These are phyloP conservation scores for Colletotrichum eremochloae DNA, from an alignment of 2,329 filamentous ascomycete genomes.

Conservation along the genomic window DNA sequence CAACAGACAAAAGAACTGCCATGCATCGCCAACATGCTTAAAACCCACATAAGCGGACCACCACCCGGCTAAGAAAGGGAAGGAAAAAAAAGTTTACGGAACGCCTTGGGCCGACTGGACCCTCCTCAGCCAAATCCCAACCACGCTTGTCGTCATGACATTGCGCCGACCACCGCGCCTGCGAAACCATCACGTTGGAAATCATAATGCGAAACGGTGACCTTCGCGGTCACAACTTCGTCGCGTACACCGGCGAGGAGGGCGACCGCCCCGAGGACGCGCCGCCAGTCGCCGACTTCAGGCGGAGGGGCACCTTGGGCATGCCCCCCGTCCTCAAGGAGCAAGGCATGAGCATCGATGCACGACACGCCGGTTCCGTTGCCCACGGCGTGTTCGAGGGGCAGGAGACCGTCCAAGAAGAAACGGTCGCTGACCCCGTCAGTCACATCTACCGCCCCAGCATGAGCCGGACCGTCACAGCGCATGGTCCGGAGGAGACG, in stretches of 20 bases:
- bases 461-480: neutral
- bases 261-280: neutral
- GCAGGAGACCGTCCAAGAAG: slow-evolving; percentile 61
- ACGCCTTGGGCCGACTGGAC: neutral
- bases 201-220: slow-evolving; percentile 29
- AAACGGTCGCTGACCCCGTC: slow-evolving; percentile 53
- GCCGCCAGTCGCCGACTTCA: neutral
- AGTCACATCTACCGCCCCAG: neutral
- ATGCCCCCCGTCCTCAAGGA: neutral
- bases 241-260: neutral
- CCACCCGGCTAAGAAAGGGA: neutral
- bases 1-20: neutral
- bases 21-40: neutral
- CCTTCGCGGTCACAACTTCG: neutral
- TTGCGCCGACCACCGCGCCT: neutral
- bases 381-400: slow-evolving; percentile 48
- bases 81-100: neutral
- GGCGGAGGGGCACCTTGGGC: slow-evolving; percentile 24
- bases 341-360: neutral
- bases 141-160: slow-evolving; percentile 8
- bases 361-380: slow-evolving; percentile 16
- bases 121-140: neutral
- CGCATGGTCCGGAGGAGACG: slow-evolving; percentile 29
- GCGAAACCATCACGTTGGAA: neutral
- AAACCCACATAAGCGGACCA: neutral